A percentile compares a stretch with the other conserved stretches of the same genome.
phyloP scores from a whole-genome alignment of 345 rosid species.

The Gossypium sturtianum region DNA sequence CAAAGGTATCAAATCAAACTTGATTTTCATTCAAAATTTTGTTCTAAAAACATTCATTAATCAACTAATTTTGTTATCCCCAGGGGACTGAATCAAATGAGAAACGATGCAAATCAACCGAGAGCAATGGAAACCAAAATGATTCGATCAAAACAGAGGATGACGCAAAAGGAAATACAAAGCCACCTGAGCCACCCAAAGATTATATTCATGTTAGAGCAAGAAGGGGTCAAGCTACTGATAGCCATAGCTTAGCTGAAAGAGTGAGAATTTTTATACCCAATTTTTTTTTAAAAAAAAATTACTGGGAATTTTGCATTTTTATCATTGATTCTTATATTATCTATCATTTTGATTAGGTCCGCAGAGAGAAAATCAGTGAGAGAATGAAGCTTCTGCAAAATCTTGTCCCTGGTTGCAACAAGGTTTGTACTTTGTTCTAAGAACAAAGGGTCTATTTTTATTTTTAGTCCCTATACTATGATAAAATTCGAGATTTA shows the following conservation, averaged over 20 bases:
- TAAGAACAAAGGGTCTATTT: too few relatives aligned
- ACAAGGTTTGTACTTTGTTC: slow-evolving; percentile 43
- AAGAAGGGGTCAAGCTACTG: slow-evolving; percentile 94
- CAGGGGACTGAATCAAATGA: background rate
- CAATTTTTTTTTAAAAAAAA: background rate
- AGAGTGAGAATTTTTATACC: slow-evolving; percentile 45
- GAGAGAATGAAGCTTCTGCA: slow-evolving; percentile 96
- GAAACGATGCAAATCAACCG: slow-evolving; percentile 38
- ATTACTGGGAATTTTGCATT: background rate
- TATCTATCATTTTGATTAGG: slow-evolving; percentile 30
- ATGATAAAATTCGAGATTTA: too few relatives aligned
- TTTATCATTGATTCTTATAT: background rate
- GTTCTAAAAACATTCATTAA: background rate
- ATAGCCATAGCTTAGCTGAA: slow-evolving; percentile 95
- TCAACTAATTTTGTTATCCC: background rate
- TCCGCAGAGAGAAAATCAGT: slow-evolving; percentile 89
- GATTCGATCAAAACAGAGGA: slow-evolving; percentile 29
- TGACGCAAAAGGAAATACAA: slow-evolving; percentile 14
- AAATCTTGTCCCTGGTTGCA: slow-evolving; percentile 96
- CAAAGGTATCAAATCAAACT: slow-evolving; percentile 25
- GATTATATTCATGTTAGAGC: slow-evolving; percentile 91
- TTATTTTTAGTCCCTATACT: too few relatives aligned
- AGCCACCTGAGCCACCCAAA: slow-evolving; percentile 46
- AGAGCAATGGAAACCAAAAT: slow-evolving; percentile 25
- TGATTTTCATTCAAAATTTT: background rate